These are phyloP conservation scores for Lagenidium giganteum DNA, from an alignment of 352 stramenopile genomes.

Conservation along the genomic window DNA sequence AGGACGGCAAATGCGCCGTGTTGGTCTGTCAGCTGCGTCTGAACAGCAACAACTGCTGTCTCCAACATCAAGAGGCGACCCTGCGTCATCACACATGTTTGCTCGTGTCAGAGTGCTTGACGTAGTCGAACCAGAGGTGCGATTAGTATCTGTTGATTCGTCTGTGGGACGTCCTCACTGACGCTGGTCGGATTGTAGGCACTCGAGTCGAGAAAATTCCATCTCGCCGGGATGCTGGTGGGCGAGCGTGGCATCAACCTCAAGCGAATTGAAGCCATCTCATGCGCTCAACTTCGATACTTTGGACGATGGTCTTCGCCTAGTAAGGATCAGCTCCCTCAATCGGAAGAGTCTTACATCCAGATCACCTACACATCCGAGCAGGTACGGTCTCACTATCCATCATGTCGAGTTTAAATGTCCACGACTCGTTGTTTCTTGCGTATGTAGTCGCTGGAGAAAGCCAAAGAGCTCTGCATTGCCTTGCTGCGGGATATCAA, in stretches of 20 bases:
- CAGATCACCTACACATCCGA: slow-evolving; percentile 50
- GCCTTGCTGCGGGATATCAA: slow-evolving; percentile 45
- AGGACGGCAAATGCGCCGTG: slow-evolving; percentile 55
- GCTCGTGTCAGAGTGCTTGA: slow-evolving; percentile 24
- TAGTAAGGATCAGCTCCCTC: slow-evolving; percentile 12
- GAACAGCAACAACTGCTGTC: slow-evolving; percentile 3
- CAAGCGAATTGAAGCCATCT: slow-evolving; percentile 51
- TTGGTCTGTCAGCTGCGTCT: slow-evolving; percentile 27
- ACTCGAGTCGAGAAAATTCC: slow-evolving; percentile 49
- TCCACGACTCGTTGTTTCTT: not conserved
- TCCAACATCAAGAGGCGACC: not conserved
- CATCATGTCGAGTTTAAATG: not conserved
- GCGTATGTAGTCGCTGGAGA: slow-evolving; percentile 17
- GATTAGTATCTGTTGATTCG: not conserved
- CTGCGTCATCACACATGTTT: slow-evolving; percentile 9
- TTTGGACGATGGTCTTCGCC: slow-evolving; percentile 29
- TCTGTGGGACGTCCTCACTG: slow-evolving; percentile 11
- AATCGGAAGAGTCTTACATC: slow-evolving; percentile 32
- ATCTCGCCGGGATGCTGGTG: slow-evolving; percentile 54
- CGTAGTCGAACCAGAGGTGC: slow-evolving; percentile 23
- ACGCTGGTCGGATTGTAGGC: slow-evolving; percentile 28
- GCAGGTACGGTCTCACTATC: slow-evolving; percentile 19
- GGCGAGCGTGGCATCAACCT: slow-evolving; percentile 58
- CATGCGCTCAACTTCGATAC: slow-evolving; percentile 53
- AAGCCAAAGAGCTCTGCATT: slow-evolving; percentile 45